Percentiles rank a stretch among this genome's conserved stretches.
Evolutionary conservation across 352 stramenopile genomes (phyloP).

Genomic region (Pythium rishiriense): DNA sequence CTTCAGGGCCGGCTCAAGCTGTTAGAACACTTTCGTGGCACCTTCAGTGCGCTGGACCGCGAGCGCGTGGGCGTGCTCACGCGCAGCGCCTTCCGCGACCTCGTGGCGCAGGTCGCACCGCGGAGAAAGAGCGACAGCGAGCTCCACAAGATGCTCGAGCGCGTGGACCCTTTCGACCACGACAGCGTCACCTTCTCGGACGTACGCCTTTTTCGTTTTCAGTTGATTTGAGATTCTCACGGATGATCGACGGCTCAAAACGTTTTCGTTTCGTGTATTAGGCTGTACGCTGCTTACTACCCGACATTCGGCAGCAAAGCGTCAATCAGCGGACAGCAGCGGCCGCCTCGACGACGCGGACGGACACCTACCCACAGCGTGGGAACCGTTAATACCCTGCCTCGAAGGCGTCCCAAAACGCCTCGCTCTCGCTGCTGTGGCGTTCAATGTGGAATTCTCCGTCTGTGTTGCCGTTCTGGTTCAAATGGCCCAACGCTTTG

Average conservation of each 20-base stretch:
- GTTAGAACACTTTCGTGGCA: conserved; percentile 50
- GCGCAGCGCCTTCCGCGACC: conserved; percentile 9
- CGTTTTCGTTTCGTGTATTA: not conserved
- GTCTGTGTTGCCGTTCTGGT: not conserved
- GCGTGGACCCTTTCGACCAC: conserved; percentile 64
- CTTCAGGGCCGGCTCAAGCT: conserved; percentile 62
- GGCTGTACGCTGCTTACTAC: conserved; percentile 32
- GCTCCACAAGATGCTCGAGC: conserved; percentile 46
- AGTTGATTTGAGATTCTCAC: too few species aligned
- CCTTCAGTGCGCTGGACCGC: conserved; percentile 50
- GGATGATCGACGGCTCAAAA: too few species aligned
- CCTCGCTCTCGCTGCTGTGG: conserved; percentile 45
- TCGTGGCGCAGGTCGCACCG: conserved; percentile 13
- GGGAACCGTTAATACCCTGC: conserved; percentile 44
- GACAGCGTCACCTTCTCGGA: conserved; percentile 82
- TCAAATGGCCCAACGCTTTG: not conserved
- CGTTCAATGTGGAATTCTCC: conserved; percentile 16
- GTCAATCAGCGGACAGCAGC: not conserved
- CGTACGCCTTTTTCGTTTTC: conserved; percentile 6
- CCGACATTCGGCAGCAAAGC: conserved; percentile 30
- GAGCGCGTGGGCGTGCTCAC: conserved; percentile 62
- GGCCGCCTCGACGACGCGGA: not conserved
- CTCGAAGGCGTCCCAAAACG: conserved; percentile 67
- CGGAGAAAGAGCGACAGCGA: conserved; percentile 11
- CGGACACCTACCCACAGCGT: not conserved